Evolutionary conservation across 2,329 filamentous ascomycete genomes (phyloP).

Genomic region (Cordyceps cateniannulata): DNA sequence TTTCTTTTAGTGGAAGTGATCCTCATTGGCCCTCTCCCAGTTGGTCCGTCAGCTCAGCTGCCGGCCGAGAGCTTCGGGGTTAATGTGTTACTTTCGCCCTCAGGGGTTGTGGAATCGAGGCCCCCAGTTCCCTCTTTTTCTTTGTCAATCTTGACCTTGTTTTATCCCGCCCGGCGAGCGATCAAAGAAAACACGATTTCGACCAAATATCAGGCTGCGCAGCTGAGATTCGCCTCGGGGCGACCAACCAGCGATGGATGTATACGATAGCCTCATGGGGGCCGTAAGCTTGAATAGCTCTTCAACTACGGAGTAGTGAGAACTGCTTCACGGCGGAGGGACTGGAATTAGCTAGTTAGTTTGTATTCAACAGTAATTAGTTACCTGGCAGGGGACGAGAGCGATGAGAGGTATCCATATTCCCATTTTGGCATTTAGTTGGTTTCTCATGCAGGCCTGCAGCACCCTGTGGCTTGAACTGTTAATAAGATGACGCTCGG

Average conservation of each 20-base stretch:
- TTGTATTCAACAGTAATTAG: too few relatives aligned
- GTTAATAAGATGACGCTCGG: neutral
- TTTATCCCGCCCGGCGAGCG: neutral
- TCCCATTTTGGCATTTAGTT: neutral
- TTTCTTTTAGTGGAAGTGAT: too few relatives aligned
- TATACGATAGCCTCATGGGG: neutral
- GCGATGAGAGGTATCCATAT: neutral
- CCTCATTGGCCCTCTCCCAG: too few relatives aligned
- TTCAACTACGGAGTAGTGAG: neutral
- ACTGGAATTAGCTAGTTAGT: too few relatives aligned
- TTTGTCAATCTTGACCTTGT: neutral
- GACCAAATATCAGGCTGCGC: conserved; percentile 1
- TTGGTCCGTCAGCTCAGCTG: neutral
- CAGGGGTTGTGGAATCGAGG: neutral
- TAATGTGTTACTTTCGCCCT: neutral
- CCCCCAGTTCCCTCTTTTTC: neutral
- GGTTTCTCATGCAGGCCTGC: neutral
- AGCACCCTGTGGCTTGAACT: neutral
- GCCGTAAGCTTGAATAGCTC: neutral
- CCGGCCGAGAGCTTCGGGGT: neutral
- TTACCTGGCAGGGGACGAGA: too few relatives aligned
- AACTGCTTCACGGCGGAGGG: neutral
- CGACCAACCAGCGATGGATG: neutral
- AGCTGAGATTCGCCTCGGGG: conserved; percentile 4
- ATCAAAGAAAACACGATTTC: neutral